Evolutionary conservation across 495 filamentous ascomycete genomes (phyloP).

Genomic region (Aspergillus wentii): DNA sequence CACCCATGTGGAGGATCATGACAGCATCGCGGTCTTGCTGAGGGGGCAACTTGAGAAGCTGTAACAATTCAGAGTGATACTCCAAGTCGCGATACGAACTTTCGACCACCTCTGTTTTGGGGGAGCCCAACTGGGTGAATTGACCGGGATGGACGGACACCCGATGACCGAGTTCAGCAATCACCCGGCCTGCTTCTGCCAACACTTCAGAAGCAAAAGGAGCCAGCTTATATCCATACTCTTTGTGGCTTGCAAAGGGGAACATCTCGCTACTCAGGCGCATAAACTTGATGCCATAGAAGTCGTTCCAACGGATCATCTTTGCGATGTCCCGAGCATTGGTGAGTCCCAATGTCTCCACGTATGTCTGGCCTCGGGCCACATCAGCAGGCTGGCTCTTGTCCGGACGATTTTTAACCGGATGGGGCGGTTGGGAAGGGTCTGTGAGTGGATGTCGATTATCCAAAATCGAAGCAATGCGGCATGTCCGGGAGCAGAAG

Average conservation of each 20-base stretch:
- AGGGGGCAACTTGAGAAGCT: conserved; percentile 68
- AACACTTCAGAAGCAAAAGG: conserved; percentile 81
- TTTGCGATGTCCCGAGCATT: conserved; percentile 83
- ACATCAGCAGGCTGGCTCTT: conserved; percentile 59
- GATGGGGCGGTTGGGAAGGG: conserved; percentile 68
- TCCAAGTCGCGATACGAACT: conserved; percentile 77
- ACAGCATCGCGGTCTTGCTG: conserved; percentile 85
- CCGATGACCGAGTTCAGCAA: conserved; percentile 78
- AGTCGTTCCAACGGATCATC: conserved; percentile 89
- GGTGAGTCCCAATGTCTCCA: conserved; percentile 71
- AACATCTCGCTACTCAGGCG: conserved; percentile 95
- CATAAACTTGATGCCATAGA: conserved; percentile 89
- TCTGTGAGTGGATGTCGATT: conserved; percentile 77
- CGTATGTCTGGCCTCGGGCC: conserved; percentile 60
- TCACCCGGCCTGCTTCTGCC: conserved; percentile 68
- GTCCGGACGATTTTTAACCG: conserved; percentile 79
- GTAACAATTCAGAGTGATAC: conserved; percentile 84
- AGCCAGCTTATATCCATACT: conserved; percentile 82
- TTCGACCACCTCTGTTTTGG: conserved; percentile 66
- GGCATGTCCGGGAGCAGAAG: conserved; percentile 88
- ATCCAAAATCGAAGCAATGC: conserved; percentile 85
- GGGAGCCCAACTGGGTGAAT: conserved; percentile 88
- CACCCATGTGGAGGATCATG: conserved; percentile 95
- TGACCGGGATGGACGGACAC: conserved; percentile 90
- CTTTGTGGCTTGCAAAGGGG: conserved; percentile 83